Percentiles rank a stretch among this genome's conserved stretches.
Conservation (phyloP, 805 yeast genomes). For the Pichia thaimueangensis region DNA sequence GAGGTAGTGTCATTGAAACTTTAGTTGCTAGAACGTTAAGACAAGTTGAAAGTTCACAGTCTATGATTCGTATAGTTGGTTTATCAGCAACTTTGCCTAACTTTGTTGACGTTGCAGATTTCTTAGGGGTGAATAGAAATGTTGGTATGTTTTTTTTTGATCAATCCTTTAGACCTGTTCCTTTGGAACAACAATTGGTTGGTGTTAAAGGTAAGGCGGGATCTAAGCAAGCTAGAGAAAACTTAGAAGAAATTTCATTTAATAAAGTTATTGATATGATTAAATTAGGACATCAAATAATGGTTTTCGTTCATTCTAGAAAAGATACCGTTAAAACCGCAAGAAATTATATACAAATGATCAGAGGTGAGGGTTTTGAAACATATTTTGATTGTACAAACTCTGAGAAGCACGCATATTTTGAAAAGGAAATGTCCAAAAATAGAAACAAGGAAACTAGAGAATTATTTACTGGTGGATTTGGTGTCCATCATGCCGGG, state of each 20-base stretch:
- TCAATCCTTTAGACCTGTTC: slow-evolving; percentile 88
- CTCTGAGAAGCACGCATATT: slow-evolving; percentile 36
- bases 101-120: slow-evolving; percentile 89
- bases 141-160: slow-evolving; percentile 94
- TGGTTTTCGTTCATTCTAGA: slow-evolving; percentile 95
- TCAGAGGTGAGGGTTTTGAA: slow-evolving; percentile 52
- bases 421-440: slow-evolving; percentile 58
- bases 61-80: slow-evolving; percentile 91
- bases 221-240: slow-evolving; percentile 60
- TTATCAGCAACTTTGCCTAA: slow-evolving; percentile 92
- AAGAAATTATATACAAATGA: slow-evolving; percentile 59
- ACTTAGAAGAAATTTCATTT: slow-evolving; percentile 69
- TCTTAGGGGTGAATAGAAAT: slow-evolving; percentile 81
- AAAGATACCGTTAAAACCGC: slow-evolving; percentile 88
- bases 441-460: slow-evolving; percentile 72
- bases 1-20: slow-evolving; percentile 97
- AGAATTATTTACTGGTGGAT: slow-evolving; percentile 74
- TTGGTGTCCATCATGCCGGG: slow-evolving; percentile 97
- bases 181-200: slow-evolving; percentile 76
- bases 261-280: slow-evolving; percentile 67
- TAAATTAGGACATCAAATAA: slow-evolving; percentile 73
- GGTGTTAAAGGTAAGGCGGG: slow-evolving; percentile 90
- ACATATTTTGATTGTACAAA: slow-evolving; percentile 53
- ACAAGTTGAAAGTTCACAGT: slow-evolving; percentile 91
- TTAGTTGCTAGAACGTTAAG: slow-evolving; percentile 89